These are phyloP conservation scores for Acanthamoeba royreba DNA, from an alignment of 208 protist genomes.

Conservation along the genomic window DNA sequence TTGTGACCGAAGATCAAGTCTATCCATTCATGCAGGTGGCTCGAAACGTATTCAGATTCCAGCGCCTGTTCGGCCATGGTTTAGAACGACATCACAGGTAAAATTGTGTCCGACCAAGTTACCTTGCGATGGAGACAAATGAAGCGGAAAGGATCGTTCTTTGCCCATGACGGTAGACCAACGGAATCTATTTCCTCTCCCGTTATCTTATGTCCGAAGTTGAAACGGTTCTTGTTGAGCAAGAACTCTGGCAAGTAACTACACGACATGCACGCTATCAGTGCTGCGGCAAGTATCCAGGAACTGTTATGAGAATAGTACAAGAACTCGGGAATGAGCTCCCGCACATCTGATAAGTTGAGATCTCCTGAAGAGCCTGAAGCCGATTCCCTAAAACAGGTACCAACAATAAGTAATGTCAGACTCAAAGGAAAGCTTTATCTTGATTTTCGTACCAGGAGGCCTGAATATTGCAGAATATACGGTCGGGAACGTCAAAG, in stretches of 20 bases:
- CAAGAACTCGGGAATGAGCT: constrained; percentile 97
- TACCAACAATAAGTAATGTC: too few species aligned
- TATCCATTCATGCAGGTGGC: constrained; percentile 88
- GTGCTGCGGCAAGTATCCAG: too few species aligned
- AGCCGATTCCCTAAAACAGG: constrained; percentile 86
- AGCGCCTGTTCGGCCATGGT: constrained; percentile 71
- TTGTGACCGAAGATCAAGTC: constrained; percentile 96
- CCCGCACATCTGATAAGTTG: constrained; percentile 88
- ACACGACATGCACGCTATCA: not conserved
- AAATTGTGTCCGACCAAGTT: too few species aligned
- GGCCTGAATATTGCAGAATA: constrained; percentile 93
- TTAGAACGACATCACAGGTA: too few species aligned
- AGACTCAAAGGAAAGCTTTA: too few species aligned
- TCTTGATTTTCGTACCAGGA: constrained; percentile 85
- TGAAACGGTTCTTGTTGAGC: constrained; percentile 59
- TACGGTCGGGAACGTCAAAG: constrained; percentile 96
- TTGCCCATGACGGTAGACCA: constrained; percentile 91
- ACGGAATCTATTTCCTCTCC: constrained; percentile 87
- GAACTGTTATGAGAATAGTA: too few species aligned
- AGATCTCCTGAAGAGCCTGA: constrained; percentile 76
- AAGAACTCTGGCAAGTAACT: not conserved
- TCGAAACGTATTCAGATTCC: constrained; percentile 88
- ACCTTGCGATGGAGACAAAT: constrained; percentile 68
- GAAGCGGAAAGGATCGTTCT: constrained; percentile 26
- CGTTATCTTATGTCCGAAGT: constrained; percentile 90